phyloP scores from a whole-genome alignment of 2,329 filamentous ascomycete genomes.

The Alternaria atra region DNA sequence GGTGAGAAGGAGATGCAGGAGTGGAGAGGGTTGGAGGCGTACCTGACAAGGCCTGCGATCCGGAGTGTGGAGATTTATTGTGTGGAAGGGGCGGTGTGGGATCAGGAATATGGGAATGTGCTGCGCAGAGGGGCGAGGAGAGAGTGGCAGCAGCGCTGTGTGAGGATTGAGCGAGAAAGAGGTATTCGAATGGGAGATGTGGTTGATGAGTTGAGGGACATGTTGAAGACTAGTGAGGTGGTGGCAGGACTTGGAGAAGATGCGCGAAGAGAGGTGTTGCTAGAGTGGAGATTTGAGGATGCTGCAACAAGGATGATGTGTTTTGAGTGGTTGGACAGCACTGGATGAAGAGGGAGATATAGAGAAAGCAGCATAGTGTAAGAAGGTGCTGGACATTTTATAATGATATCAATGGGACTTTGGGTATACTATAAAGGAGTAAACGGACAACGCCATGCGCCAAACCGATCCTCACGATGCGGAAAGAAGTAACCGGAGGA shows the following conservation, averaged over 20 bases:
- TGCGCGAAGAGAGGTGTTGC: slow-evolving; percentile 8
- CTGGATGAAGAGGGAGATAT: not conserved
- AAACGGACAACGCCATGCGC: not conserved
- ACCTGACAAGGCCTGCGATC: slow-evolving; percentile 1
- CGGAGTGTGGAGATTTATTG: slow-evolving; percentile 10
- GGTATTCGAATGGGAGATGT: slow-evolving; percentile 23
- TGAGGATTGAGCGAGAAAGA: slow-evolving; percentile 18
- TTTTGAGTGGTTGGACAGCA: not conserved
- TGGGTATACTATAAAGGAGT: slow-evolving; percentile 2
- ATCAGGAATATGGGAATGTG: slow-evolving; percentile 8
- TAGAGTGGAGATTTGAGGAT: slow-evolving; percentile 19
- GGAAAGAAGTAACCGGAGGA: not conserved
- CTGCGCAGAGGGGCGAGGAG: not conserved
- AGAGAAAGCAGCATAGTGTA: not conserved
- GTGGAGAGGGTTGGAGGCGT: not conserved
- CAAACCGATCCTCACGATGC: not conserved
- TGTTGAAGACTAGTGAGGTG: not conserved
- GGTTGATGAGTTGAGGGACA: slow-evolving; percentile 18
- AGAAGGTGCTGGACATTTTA: not conserved
- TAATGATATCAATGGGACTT: not conserved
- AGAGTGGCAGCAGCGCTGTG: slow-evolving; percentile 8
- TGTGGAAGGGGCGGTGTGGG: slow-evolving; percentile 10
- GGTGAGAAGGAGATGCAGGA: not conserved
- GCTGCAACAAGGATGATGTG: not conserved
- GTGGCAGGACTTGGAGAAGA: not conserved